A percentile compares a stretch with the other conserved stretches of the same genome.
Evolutionary conservation across 495 filamentous ascomycete genomes (phyloP).

Genomic region (Schizothecium vesticola): DNA sequence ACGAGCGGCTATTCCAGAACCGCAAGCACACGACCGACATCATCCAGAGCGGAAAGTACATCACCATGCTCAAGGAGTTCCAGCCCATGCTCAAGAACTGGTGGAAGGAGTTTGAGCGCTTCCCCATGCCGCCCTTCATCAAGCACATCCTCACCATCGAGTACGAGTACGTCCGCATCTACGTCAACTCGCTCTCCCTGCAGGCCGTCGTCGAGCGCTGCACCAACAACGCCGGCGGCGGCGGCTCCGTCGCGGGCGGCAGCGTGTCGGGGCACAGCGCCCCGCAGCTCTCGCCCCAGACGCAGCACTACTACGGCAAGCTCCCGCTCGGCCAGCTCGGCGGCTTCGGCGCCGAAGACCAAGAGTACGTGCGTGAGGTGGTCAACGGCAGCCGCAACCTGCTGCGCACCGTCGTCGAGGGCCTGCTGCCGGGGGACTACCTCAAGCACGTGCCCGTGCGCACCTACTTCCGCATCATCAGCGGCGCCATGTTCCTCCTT

Average conservation of each 20-base stretch:
- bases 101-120: constrained; percentile 66
- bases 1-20: constrained; percentile 77
- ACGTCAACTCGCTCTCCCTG: constrained; percentile 85
- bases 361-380: constrained; percentile 81
- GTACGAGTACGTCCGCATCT: constrained; percentile 83
- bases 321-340: constrained; percentile 51
- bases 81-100: constrained; percentile 70
- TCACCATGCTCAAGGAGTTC: constrained; percentile 71
- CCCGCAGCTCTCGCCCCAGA: constrained; percentile 50
- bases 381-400: constrained; percentile 82
- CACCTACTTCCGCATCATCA: constrained; percentile 91
- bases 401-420: constrained; percentile 74
- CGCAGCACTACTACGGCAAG: constrained; percentile 52
- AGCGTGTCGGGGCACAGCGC: constrained; percentile 39
- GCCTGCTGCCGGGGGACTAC: constrained; percentile 72
- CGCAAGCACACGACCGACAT: constrained; percentile 77
- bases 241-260: constrained; percentile 34
- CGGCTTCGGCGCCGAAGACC: constrained; percentile 53
- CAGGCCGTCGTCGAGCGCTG: constrained; percentile 94
- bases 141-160: constrained; percentile 83
- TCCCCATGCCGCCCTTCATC: constrained; percentile 66
- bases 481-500: constrained; percentile 90
- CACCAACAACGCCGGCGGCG: constrained; percentile 59
- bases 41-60: constrained; percentile 79
- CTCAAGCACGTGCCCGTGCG: constrained; percentile 89